These are phyloP conservation scores for Herpotrichia juniperi DNA, from an alignment of 2,329 filamentous ascomycete species.

Conservation along the genomic window DNA sequence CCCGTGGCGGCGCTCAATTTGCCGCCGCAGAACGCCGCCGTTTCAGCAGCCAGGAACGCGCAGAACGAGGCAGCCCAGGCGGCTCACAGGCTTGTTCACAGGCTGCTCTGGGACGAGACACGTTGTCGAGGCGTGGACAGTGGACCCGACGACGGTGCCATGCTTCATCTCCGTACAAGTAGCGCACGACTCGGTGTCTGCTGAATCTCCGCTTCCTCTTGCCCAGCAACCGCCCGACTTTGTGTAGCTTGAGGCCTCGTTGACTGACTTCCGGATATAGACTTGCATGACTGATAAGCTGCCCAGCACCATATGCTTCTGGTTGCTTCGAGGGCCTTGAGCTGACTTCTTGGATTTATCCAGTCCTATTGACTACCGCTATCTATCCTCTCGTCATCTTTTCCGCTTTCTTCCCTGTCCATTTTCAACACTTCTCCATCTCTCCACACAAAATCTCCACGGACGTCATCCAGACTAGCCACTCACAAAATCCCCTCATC, in stretches of 20 bases:
- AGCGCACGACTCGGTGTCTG: not conserved
- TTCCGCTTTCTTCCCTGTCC: too few relatives aligned
- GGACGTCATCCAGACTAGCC: too few relatives aligned
- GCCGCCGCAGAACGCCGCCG: constrained; percentile 27
- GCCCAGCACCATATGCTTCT: too few relatives aligned
- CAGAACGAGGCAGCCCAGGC: constrained; percentile 4
- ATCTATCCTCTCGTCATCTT: too few relatives aligned
- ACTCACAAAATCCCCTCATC: too few relatives aligned
- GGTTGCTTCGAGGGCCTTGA: too few relatives aligned
- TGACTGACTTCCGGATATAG: not conserved
- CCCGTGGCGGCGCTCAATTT: constrained; percentile 25
- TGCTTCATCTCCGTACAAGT: not conserved
- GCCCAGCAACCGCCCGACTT: not conserved
- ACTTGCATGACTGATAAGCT: not conserved
- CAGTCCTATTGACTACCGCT: too few relatives aligned
- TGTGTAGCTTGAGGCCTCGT: not conserved
- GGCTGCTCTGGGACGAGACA: too few relatives aligned
- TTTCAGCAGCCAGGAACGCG: constrained; percentile 32
- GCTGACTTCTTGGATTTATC: too few relatives aligned
- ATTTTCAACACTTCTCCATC: too few relatives aligned
- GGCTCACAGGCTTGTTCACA: too few relatives aligned
- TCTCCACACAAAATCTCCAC: not conserved
- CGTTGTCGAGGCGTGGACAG: not conserved
- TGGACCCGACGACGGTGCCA: not conserved
- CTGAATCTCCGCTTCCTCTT: not conserved